Evolutionary conservation across 2,329 filamentous ascomycete species (phyloP), one percentile per base, ranked within the genome.

Genomic region (Colletotrichum abscissum): DNA sequence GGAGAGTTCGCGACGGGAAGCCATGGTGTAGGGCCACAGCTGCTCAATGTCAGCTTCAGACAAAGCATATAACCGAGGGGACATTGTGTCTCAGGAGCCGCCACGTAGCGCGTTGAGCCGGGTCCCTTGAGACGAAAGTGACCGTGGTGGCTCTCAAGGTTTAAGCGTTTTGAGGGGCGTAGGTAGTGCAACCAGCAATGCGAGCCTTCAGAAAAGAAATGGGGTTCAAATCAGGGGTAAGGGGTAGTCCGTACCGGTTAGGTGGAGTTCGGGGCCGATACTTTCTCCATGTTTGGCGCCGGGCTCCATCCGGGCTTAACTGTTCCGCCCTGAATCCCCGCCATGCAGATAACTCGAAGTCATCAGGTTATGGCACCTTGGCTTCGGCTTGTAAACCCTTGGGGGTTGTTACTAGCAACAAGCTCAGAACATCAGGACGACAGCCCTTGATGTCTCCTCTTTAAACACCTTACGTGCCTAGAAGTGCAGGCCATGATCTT

Each of bases 11-110:
- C 33, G 35, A 63, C 14, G 9, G 30, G 35, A 38, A 19, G 49
- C 14, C 59, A 69, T 57, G 52, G 26, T 24, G 30, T 46, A 57
- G 14, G n/a, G 19, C 28, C 12, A 49, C 38, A 60, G 42, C 69
- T 46, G 16, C 14, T 59, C 19, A 16, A 42, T 19, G 5, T 26
- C 24, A 60, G 24, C 63, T 67, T 67, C 24, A 49, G 7, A n/a
- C 42, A 22, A 62, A 3, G n/a, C 22, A 16, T 35, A 22, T n/a
- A 35, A 14, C 33, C 30, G 28, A 55, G 42, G 33, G 42, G 46
- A 35, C 55, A n/a, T 26, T 19, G 14, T 56, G 69, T 72, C 38
- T 69, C 70, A 66, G 60, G 22, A 73, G 60, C 54, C 67, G 66
- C 60, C 33, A 58, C 33, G 54, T 60, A 60, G 38, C 66, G 69